These are phyloP conservation scores for Echinosophora koreensis DNA, from an alignment of 306 rosid species.

Conservation along the genomic window DNA sequence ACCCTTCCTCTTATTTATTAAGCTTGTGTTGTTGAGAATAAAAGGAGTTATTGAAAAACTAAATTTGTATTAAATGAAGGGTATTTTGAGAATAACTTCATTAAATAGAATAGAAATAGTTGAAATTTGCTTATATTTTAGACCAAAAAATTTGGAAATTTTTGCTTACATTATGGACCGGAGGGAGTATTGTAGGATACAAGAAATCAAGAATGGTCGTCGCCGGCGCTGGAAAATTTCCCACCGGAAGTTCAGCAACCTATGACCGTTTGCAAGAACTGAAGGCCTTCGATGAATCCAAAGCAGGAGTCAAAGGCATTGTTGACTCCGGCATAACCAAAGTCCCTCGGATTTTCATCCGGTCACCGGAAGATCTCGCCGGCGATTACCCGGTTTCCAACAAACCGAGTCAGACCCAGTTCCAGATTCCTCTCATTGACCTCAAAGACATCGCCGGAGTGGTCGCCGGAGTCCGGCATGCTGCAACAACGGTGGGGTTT, in stretches of 20 bases:
- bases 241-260: background rate
- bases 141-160: no score
- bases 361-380: conserved; percentile 38
- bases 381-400: background rate
- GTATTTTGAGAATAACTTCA: no score
- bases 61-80: no score
- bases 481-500: conserved; percentile 35
- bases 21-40: no score
- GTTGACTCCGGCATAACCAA: conserved; percentile 45
- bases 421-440: conserved; percentile 44
- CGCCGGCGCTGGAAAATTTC: conserved; percentile 20
- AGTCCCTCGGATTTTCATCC: conserved; percentile 42
- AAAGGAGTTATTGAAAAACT: no score
- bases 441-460: conserved; percentile 17
- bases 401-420: background rate
- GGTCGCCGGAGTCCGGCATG: conserved; percentile 38
- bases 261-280: conserved; percentile 40
- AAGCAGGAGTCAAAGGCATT: conserved; percentile 49
- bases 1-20: no score
- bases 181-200: no score
- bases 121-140: no score
- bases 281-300: conserved; percentile 49
- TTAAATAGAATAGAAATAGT: no score
- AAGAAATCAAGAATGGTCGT: background rate
- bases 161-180: no score